Evolutionary conservation across 2,329 filamentous ascomycete species (phyloP).

Genomic region (Aspergillus carbonarius): DNA sequence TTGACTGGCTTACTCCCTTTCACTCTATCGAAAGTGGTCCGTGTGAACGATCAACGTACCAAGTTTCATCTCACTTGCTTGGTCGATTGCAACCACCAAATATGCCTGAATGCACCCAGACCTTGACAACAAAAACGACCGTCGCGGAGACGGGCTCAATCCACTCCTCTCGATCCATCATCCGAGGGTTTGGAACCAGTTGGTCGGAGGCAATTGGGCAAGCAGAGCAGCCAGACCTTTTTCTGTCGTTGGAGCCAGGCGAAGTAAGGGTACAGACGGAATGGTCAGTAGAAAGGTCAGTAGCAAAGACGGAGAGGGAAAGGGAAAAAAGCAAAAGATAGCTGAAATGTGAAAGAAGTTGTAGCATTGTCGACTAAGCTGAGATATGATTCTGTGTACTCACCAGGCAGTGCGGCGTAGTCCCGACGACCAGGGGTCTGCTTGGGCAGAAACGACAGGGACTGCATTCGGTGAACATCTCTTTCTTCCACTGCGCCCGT

Average conservation of each 20-base stretch:
- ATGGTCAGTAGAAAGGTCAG: constrained; percentile 5
- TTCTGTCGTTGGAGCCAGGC: constrained; percentile 1
- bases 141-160: neutral
- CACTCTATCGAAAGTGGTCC: neutral
- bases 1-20: neutral
- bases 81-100: neutral
- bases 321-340: neutral
- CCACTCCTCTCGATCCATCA: constrained; percentile 2
- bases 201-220: constrained; percentile 1
- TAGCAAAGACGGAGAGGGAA: neutral
- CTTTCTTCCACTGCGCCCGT: neutral
- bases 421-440: neutral
- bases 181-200: neutral
- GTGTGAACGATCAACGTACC: neutral
- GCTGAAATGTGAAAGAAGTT: neutral
- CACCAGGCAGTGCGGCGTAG: too few relatives aligned
- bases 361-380: neutral
- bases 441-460: neutral
- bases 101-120: neutral
- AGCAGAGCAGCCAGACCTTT: neutral
- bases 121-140: neutral
- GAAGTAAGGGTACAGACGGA: constrained; percentile 9
- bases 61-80: neutral
- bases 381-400: too few relatives aligned
- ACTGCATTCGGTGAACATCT: too few relatives aligned